A percentile compares a stretch with the other conserved stretches of the same genome.
phyloP scores from a whole-genome alignment of 2,329 filamentous ascomycete genomes.

The Venturiaceae sp. region DNA sequence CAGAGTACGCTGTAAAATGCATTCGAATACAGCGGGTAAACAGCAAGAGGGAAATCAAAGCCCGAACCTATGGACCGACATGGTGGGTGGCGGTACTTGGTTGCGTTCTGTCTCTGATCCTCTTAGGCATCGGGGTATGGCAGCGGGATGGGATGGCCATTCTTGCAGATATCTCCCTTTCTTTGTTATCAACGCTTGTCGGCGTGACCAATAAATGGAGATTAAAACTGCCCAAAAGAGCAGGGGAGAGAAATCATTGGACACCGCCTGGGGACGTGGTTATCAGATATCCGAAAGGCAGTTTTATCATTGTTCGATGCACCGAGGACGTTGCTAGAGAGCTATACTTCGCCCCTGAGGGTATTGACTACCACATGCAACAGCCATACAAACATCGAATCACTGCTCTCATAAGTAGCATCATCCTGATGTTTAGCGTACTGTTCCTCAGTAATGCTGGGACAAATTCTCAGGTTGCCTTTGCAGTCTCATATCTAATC shows the following conservation, averaged over 20 bases:
- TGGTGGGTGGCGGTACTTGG: constrained; percentile 37
- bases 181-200: constrained; percentile 38
- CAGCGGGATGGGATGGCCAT: constrained; percentile 40
- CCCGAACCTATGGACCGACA: constrained; percentile 35
- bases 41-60: constrained; percentile 24
- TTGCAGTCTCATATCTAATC: constrained; percentile 39
- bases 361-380: constrained; percentile 34
- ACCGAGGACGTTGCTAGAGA: constrained; percentile 39
- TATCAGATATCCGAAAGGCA: constrained; percentile 41
- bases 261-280: constrained; percentile 34
- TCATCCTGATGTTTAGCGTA: constrained; percentile 43
- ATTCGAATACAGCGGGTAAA: constrained; percentile 25
- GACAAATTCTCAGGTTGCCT: constrained; percentile 36
- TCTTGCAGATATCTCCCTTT: constrained; percentile 36
- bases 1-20: constrained; percentile 28
- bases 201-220: constrained; percentile 41
- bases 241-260: constrained; percentile 14
- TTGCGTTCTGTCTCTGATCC: constrained; percentile 29
- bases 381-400: constrained; percentile 32
- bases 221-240: constrained; percentile 28
- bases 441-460: constrained; percentile 40
- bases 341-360: constrained; percentile 41
- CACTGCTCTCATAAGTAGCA: constrained; percentile 37
- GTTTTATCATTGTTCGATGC: constrained; percentile 39
- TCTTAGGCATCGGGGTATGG: constrained; percentile 34